Evolutionary conservation across 257 asterid species (phyloP).

Genomic region (Capsicum rhomboideum): DNA sequence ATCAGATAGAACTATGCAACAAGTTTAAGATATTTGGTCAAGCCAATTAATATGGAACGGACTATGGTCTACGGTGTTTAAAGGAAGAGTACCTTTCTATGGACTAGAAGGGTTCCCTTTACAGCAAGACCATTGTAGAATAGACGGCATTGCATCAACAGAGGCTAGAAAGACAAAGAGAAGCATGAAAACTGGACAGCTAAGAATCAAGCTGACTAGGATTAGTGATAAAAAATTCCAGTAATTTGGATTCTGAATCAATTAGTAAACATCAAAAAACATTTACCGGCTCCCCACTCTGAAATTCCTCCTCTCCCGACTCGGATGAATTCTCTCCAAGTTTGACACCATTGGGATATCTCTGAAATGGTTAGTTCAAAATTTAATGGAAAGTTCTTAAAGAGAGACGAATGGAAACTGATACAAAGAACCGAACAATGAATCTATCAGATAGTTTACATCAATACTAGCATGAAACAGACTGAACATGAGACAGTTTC

Average conservation of each 20-base stretch:
- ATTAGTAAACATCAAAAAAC: not conserved
- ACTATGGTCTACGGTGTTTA: not conserved
- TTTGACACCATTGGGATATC: not conserved
- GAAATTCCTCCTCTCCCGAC: constrained; percentile 20
- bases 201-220: not conserved
- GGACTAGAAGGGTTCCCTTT: constrained; percentile 81
- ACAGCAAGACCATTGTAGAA: constrained; percentile 66
- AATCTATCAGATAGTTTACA: not conserved
- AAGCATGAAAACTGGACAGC: not conserved
- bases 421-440: not conserved
- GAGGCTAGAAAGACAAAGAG: constrained; percentile 46
- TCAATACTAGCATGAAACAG: not conserved
- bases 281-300: constrained; percentile 43
- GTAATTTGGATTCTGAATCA: not conserved
- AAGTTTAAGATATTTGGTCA: not conserved
- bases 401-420: not conserved
- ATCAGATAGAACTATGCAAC: not conserved
- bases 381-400: not conserved
- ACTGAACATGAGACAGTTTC: not conserved
- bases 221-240: not conserved
- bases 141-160: constrained; percentile 80
- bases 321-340: constrained; percentile 11
- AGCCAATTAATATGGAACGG: not conserved
- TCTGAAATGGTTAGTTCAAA: not conserved
- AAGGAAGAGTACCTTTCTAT: constrained; percentile 43